A percentile compares a stretch with the other conserved stretches of the same genome.
Conservation (phyloP, 1,284 basidiomycete species). For the Mrakiaceae sp. region DNA sequence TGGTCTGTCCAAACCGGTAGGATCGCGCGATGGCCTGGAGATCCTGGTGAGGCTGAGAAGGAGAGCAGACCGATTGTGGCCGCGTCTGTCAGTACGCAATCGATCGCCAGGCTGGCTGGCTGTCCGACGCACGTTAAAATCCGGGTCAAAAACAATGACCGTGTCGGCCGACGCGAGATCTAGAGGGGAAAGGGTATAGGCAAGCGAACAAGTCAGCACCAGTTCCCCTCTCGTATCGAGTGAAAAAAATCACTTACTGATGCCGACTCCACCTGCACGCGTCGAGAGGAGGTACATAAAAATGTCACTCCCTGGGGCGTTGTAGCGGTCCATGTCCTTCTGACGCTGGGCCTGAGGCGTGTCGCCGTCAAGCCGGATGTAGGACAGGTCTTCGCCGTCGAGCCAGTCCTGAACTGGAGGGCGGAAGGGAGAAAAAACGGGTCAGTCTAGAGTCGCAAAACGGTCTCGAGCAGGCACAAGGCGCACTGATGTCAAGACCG, state of each 20-base stretch:
- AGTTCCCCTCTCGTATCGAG: neutral
- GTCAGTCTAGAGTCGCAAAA: constrained; percentile 22
- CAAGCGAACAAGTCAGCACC: neutral
- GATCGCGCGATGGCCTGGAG: constrained; percentile 74
- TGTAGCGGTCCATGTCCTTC: constrained; percentile 89
- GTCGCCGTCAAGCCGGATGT: constrained; percentile 60
- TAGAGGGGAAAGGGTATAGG: constrained; percentile 20
- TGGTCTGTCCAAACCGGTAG: constrained; percentile 44
- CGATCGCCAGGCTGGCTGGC: too few species aligned
- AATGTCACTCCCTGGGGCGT: constrained; percentile 68
- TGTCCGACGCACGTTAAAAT: constrained; percentile 56
- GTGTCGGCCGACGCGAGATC: constrained; percentile 55
- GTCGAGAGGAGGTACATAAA: constrained; percentile 90
- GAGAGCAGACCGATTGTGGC: neutral
- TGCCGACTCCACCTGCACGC: constrained; percentile 41
- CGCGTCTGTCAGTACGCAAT: too few species aligned
- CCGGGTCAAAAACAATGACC: constrained; percentile 83
- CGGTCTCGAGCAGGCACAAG: constrained; percentile 13
- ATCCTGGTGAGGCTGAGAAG: constrained; percentile 28
- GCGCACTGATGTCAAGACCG: constrained; percentile 57
- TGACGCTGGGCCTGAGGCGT: constrained; percentile 79
- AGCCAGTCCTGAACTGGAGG: constrained; percentile 76
- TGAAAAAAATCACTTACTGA: constrained; percentile 14
- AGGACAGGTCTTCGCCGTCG: constrained; percentile 52
- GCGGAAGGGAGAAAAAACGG: neutral